Conservation (phyloP, 2,329 filamentous ascomycete species). For the Aspergillus arachidicola region DNA sequence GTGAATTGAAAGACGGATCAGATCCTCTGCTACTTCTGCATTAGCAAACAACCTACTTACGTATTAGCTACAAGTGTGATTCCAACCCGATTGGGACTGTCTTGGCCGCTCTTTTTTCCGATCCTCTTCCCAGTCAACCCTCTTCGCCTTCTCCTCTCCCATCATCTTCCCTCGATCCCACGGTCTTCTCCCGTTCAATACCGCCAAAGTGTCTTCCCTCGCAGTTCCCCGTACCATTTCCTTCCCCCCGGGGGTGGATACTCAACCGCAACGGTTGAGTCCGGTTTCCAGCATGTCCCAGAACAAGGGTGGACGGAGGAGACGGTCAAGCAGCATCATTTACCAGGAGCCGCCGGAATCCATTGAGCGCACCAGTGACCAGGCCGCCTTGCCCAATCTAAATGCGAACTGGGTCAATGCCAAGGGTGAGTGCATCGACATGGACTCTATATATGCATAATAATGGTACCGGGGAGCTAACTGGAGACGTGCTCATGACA, state of each 20-base stretch:
- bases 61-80: not conserved
- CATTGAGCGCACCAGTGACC: conserved; percentile 95
- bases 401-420: conserved; percentile 99
- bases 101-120: conserved; percentile 26
- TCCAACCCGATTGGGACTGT: conserved; percentile 22
- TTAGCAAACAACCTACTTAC: not conserved
- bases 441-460: not conserved
- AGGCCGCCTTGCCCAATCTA: conserved; percentile 89
- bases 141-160: conserved; percentile 26
- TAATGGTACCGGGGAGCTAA: conserved; percentile 18
- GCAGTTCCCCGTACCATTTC: conserved; percentile 87
- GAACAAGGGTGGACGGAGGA: conserved; percentile 72
- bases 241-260: conserved; percentile 82
- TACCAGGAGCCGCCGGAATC: conserved; percentile 97
- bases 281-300: conserved; percentile 64
- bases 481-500: conserved; percentile 42
- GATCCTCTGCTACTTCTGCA: conserved; percentile 4
- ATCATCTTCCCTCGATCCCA: conserved; percentile 15
- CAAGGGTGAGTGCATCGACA: conserved; percentile 73
- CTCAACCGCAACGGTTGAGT: conserved; percentile 58
- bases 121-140: conserved; percentile 32
- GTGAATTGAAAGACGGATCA: conserved; percentile 4
- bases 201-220: conserved; percentile 96
- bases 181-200: conserved; percentile 55
- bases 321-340: conserved; percentile 96